Evolutionary conservation across 768 basidiomycete genomes (phyloP).

Genomic region (Xerocomus spinulosus): DNA sequence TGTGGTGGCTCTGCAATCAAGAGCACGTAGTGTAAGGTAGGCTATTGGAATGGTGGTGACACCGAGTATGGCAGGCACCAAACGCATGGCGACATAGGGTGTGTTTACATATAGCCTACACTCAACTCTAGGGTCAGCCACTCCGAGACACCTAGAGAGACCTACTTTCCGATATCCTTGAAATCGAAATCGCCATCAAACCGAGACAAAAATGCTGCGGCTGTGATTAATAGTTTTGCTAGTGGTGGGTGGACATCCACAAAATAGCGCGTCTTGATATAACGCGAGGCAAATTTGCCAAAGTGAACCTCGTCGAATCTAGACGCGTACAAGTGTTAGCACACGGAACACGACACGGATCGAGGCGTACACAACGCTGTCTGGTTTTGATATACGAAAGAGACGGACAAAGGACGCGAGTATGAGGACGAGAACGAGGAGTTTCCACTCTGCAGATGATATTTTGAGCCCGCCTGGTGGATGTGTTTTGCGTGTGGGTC

Average conservation of each 20-base stretch:
- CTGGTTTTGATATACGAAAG: conserved; percentile 79
- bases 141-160: conserved; percentile 8
- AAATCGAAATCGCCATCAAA: conserved; percentile 96
- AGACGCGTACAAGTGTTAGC: conserved; percentile 3
- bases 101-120: conserved; percentile 75
- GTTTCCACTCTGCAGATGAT: conserved; percentile 70
- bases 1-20: conserved; percentile 89
- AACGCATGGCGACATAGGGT: conserved; percentile 95
- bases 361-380: conserved; percentile 82
- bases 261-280: conserved; percentile 88
- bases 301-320: conserved; percentile 99
- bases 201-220: conserved; percentile 81
- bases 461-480: conserved; percentile 61
- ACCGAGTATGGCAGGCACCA: conserved; percentile 89
- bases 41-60: conserved; percentile 85
- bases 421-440: conserved; percentile 60
- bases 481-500: conserved; percentile 43
- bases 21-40: conserved; percentile 89
- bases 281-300: conserved; percentile 92
- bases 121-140: not conserved
- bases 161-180: conserved; percentile 94
- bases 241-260: conserved; percentile 97
- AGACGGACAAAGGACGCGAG: conserved; percentile 79
- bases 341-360: not conserved
- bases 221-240: conserved; percentile 91